Percentiles rank a stretch among this genome's conserved stretches.
Evolutionary conservation across 208 protist genomes (phyloP).

Genomic region (Angomonas deanei): DNA sequence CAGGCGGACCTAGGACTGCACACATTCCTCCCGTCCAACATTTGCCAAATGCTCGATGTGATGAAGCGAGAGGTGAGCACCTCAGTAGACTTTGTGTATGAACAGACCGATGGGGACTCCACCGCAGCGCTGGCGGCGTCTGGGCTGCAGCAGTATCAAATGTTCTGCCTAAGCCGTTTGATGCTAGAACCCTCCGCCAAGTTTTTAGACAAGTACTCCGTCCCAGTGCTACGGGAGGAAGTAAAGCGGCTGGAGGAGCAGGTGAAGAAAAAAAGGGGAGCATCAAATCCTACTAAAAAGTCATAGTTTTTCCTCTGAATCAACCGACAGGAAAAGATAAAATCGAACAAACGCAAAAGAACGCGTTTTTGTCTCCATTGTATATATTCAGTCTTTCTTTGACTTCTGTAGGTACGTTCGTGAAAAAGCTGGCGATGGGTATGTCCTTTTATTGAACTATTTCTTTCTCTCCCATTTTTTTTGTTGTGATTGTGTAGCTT

Average conservation of each 20-base stretch:
- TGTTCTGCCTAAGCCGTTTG: conserved; percentile 37
- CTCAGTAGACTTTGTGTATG: conserved; percentile 1
- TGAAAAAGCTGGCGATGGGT: not conserved
- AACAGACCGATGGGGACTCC: conserved; percentile 13
- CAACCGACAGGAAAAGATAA: not conserved
- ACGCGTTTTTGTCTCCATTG: not conserved
- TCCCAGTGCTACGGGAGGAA: conserved; percentile 28
- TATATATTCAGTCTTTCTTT: no score
- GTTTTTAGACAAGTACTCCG: conserved; percentile 21
- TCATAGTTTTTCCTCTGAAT: not conserved
- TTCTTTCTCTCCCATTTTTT: conserved; percentile 3
- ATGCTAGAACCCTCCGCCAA: conserved; percentile 27
- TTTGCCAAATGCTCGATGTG: conserved; percentile 13
- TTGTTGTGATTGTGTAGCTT: conserved; percentile 5
- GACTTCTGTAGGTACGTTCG: no score
- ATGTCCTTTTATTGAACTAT: not conserved
- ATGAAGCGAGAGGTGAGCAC: conserved; percentile 11
- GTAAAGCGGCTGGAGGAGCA: conserved; percentile 37
- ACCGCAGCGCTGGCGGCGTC: conserved; percentile 24
- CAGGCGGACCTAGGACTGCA: conserved; percentile 14
- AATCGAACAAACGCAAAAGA: not conserved
- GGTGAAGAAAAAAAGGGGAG: conserved; percentile 11
- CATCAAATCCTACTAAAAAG: not conserved
- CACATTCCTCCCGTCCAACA: not conserved
- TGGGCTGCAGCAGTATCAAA: conserved; percentile 32